Base-by-base conservation (phyloP, 2,329 filamentous ascomycete species). In the Cladophialophora immunda region DNA sequence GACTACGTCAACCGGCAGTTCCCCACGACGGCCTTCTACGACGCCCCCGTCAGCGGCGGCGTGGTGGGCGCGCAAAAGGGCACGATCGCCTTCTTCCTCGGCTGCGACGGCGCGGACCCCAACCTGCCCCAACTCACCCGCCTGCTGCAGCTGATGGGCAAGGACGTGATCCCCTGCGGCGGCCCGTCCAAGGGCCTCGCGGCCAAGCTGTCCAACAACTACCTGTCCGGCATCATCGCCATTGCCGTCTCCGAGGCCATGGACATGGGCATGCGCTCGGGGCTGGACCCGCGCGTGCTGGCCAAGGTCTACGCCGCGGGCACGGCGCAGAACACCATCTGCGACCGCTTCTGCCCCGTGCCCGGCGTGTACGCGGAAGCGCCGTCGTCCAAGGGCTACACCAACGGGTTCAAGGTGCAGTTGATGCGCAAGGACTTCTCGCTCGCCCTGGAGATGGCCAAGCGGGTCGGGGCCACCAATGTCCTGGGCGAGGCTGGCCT, bases 161-260 rank as follows among this genome's bases (percentile, higher is more conserved):
- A 79, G 30, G 84, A 89, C 58, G 68, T 76, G n/a, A 76, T 77
- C 54, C 78, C 85, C 4, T 89, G 86, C 70, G 86, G 86, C 2
- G 85, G 82, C 0, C 81, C 84, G 0, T 83, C 83, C 0, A 78
- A 87, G 0, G 86, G 87, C 0, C 80, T 89, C 2, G 83, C 85
- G 0, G 85, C 86, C 0, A 89, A 89, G 75, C 76, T 89, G 5
- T 86, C 82, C 62, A 89, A 89, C 73, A 89, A 89, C 71, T 89
- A 89, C 74, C 80, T 84, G 57, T 86, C 83, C 0, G 86, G 85
- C 0, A 77, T 87, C 25, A 88, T 89, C 65, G 83, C 86, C 5
- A 86, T 89, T 61, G 86, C 86, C 0, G 82, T 80, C 52, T 81
- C 84, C 0, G 87, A 89, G 73, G 85, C 86, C 0, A 84, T 89